Evolutionary conservation across 2,329 filamentous ascomycete genomes (phyloP), one percentile per base, ranked within the genome.

Genomic region (Simplicillium sp.): DNA sequence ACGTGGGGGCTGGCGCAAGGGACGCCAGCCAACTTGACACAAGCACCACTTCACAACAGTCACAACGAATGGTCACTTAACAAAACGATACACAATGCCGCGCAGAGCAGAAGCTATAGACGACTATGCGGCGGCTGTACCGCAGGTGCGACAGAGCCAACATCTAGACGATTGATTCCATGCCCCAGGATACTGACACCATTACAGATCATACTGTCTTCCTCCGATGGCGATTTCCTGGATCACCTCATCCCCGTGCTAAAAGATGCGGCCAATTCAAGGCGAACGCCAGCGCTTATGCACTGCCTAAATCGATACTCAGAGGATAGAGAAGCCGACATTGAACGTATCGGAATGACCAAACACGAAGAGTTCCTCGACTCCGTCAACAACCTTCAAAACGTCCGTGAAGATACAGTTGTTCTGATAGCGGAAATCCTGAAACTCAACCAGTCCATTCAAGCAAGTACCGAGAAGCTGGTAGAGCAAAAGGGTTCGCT

Each of bases 291-390:
- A 32, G 77, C 81, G 44, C 73, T 98, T 33, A 77, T 88, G 37
- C 82, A 89, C 52, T 84, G 84, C 45, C 71, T 66, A 17, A 55
- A 47, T 11, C 80, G 82, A 50, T 94, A 95, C 60, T 86, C 89
- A 29, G 81, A 83, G 50, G 86, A 92, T 36, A 82, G 89, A 45
- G 92, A 98, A 60, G 65, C 77, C 12, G 89, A 97, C 53, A 97
- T 98, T 49, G 92, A 98, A 65, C 79, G 79, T 16, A 94, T 97
- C 52, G 95, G 92, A 52, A 81, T 95, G 54, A 90, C 86, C 11
- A 95, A 96, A 54, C 92, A 98, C 55, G 90, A 97, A 56, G 92
- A 96, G 55, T 98, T 98, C 56, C 82, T 97, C 29, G 80, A 78
- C 48, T 96, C 90, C 0, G 88, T 98, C 50, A 94, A 92, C 54